A percentile compares a stretch with the other conserved stretches of the same genome.
These are phyloP conservation scores for Pyrus bretschneideri DNA, from an alignment of 306 rosid genomes.

Conservation along the genomic window DNA sequence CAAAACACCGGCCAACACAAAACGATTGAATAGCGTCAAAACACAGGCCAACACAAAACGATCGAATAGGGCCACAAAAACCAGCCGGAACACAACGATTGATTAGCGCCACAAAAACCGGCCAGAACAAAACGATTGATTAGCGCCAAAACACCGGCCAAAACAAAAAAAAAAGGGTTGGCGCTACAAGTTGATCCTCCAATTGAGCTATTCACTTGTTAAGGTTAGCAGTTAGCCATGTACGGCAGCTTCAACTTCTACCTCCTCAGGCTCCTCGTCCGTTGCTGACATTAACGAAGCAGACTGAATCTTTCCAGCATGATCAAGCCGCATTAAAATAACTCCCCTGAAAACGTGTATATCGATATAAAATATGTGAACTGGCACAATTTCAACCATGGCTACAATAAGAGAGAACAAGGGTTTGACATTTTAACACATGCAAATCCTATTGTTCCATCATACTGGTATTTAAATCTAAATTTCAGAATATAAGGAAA, in stretches of 20 bases:
- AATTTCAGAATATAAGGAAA: slow-evolving; percentile 4
- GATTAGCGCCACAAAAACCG: not conserved
- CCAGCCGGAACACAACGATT: too few relatives aligned
- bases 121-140: not conserved
- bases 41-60: not conserved
- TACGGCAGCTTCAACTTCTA: slow-evolving; percentile 38
- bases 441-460: not conserved
- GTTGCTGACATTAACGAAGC: slow-evolving; percentile 77
- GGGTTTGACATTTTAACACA: not conserved
- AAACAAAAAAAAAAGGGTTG: not conserved
- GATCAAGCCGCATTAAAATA: slow-evolving; percentile 84
- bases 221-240: slow-evolving; percentile 17
- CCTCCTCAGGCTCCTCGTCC: slow-evolving; percentile 56
- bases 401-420: not conserved
- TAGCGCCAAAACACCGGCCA: not conserved
- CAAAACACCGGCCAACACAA: not conserved
- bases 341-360: slow-evolving; percentile 60
- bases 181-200: not conserved
- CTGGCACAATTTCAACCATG: not conserved
- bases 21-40: too few relatives aligned
- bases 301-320: slow-evolving; percentile 91
- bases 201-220: not conserved
- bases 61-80: too few relatives aligned
- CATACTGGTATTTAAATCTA: not conserved
- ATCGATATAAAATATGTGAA: not conserved